Conservation (phyloP, 495 filamentous ascomycete genomes). For the Penicillium coffeae region DNA sequence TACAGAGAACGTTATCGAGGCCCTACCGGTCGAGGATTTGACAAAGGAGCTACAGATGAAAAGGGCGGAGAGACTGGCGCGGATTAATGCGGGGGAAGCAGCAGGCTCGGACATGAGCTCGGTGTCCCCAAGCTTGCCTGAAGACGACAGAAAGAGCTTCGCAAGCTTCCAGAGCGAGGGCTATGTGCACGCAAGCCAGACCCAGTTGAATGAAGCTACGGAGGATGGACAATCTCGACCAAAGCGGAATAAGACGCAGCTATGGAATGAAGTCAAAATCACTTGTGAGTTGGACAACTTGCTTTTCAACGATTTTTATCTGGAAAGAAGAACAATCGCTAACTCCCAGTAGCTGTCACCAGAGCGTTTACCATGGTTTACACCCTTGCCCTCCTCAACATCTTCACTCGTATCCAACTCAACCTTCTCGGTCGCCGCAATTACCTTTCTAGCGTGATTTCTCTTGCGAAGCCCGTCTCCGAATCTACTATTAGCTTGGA, state of each 20-base stretch:
- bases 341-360: slow-evolving; percentile 68
- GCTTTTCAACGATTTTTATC: neutral
- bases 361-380: slow-evolving; percentile 89
- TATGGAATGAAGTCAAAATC: slow-evolving; percentile 98
- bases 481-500: slow-evolving; percentile 75
- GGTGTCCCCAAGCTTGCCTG: slow-evolving; percentile 70
- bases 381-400: slow-evolving; percentile 78
- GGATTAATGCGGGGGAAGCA: slow-evolving; percentile 47
- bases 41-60: slow-evolving; percentile 91
- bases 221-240: slow-evolving; percentile 40
- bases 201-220: slow-evolving; percentile 57
- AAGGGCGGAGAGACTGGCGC: slow-evolving; percentile 71
- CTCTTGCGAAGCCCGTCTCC: slow-evolving; percentile 63
- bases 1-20: slow-evolving; percentile 80
- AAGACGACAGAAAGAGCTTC: slow-evolving; percentile 77
- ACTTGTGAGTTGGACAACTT: slow-evolving; percentile 58
- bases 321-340: neutral
- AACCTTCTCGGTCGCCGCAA: slow-evolving; percentile 93
- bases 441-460: slow-evolving; percentile 92
- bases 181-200: slow-evolving; percentile 65
- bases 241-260: slow-evolving; percentile 79
- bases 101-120: slow-evolving; percentile 62
- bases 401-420: slow-evolving; percentile 93
- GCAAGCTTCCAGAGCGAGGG: slow-evolving; percentile 73
- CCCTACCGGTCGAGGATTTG: slow-evolving; percentile 83